A percentile compares a stretch with the other conserved stretches of the same genome.
These are phyloP conservation scores for Staphylotrichum tortipilum DNA, from an alignment of 495 filamentous ascomycete genomes.

Conservation along the genomic window DNA sequence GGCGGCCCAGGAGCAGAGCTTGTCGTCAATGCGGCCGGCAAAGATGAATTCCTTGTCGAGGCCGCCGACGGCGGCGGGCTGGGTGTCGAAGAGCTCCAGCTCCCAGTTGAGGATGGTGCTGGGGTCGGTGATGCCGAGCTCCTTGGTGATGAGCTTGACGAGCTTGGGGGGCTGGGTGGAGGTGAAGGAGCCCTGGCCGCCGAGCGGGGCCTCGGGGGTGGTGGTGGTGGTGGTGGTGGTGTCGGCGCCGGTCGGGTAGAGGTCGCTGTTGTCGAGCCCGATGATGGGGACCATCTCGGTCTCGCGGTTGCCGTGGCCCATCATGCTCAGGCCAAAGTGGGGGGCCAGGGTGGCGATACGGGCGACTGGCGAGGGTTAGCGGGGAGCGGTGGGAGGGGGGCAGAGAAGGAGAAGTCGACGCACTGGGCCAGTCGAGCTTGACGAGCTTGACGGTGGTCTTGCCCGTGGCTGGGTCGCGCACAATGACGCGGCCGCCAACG, in stretches of 20 bases:
- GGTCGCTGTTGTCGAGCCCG: constrained; percentile 69
- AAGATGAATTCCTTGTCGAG: constrained; percentile 92
- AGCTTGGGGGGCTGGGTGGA: constrained; percentile 75
- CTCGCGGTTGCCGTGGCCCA: constrained; percentile 75
- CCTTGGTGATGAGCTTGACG: constrained; percentile 68
- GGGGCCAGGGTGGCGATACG: constrained; percentile 87
- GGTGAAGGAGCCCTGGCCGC: constrained; percentile 53
- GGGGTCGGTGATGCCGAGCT: constrained; percentile 62
- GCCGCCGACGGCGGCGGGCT: constrained; percentile 76
- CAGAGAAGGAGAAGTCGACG: background rate
- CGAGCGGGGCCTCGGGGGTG: constrained; percentile 33
- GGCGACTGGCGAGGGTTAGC: constrained; percentile 47
- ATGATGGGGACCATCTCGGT: constrained; percentile 93
- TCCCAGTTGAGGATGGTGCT: constrained; percentile 87
- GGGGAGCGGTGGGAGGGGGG: background rate
- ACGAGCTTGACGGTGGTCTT: constrained; percentile 79
- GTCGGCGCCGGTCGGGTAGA: constrained; percentile 25
- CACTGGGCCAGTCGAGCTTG: constrained; percentile 80
- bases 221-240: constrained; percentile 12
- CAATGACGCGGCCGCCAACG: constrained; percentile 79
- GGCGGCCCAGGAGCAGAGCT: constrained; percentile 89
- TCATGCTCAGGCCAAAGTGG: constrained; percentile 77
- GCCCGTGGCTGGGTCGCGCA: constrained; percentile 60
- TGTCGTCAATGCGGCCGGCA: constrained; percentile 91
- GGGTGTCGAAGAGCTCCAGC: constrained; percentile 88